Base-by-base conservation (phyloP, 1,284 basidiomycete genomes). In the Apiotrichum brassicae region DNA sequence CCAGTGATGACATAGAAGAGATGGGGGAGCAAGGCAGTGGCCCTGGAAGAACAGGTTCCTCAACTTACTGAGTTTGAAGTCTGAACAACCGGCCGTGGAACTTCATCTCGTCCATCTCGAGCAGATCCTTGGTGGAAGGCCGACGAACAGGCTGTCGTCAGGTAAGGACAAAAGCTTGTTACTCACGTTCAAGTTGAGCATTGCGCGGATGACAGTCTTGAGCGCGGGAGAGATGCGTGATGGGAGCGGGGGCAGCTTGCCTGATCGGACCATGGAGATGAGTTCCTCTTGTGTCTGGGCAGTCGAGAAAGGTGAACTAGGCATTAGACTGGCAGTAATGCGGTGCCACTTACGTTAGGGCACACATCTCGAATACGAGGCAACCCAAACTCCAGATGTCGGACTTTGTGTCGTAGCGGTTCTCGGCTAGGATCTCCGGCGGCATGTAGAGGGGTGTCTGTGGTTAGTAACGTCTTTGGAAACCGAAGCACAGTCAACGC, bases 371-470 rank as follows among this genome's bases (percentile, higher is more conserved):
- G 70, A 88, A 97, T 33, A 97, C 88, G 35, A 97, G 78, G 72
- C 94, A 98, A 1, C 93, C 94, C 30, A 97, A 79, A 12, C 90
- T 93, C 94, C 94, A 98, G 43, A 98, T 95, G 66, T 98, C 93
- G 0, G 88, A 92, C 75, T 97, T 97, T 19, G 87, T 86, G 74
- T 97, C 94, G 72, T 98, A 98, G 6, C 87, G 83, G 67, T 89
- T 91, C 64, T 95, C 92, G 71, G 90, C 88, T 78, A 97, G 90
- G 20, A 97, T 79, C 72, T 97, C 93, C 0, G 94, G 93, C 2
- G 90, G 93, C 93, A 98, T 97, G 75, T 98, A 97, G 64, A 97
- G 93, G 3, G 94, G 94, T 9, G 93, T 97, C 87, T 92, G 59
- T 9, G 7, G 11, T 28, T n/a, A 13, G 5, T 4, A 8, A n/a